Percentiles rank a stretch among this genome's conserved stretches.
Conservation (phyloP, 1,139 yeast species). For the Scheffersomyces insectosa region DNA sequence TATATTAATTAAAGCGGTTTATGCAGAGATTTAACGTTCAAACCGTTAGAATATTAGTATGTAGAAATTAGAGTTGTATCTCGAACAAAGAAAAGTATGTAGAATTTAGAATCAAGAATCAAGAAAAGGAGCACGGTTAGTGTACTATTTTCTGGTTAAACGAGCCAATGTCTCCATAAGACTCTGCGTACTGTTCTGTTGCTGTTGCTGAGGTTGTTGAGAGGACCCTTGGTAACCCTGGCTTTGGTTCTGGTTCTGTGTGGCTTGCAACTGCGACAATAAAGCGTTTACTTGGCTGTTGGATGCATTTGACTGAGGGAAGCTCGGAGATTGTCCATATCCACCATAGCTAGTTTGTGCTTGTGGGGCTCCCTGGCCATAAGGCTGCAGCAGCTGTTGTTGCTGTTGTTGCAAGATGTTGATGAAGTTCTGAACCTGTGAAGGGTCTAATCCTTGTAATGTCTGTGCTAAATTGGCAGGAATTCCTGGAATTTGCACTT, state of each 20-base stretch:
- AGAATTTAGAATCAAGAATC: too few species aligned
- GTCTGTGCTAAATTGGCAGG: slow-evolving; percentile 13
- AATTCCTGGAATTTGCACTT: background rate
- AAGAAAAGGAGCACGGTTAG: background rate
- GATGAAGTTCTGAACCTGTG: slow-evolving; percentile 19
- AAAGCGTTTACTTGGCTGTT: slow-evolving; percentile 28
- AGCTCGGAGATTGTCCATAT: slow-evolving; percentile 7
- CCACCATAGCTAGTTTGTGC: slow-evolving; percentile 3
- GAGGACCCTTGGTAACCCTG: slow-evolving; percentile 3
- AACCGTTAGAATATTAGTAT: too few species aligned
- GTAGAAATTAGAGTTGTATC: too few species aligned
- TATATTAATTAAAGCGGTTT: too few species aligned
- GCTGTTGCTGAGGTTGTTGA: slow-evolving; percentile 12
- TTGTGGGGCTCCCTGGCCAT: slow-evolving; percentile 9
- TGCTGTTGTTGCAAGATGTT: slow-evolving; percentile 16
- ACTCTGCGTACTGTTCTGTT: slow-evolving; percentile 15
- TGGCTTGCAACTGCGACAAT: slow-evolving; percentile 28
- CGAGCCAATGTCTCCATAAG: slow-evolving; percentile 43
- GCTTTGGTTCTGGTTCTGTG: slow-evolving; percentile 1
- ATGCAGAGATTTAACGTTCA: too few species aligned
- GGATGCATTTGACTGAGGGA: slow-evolving; percentile 12
- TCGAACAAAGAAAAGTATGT: too few species aligned
- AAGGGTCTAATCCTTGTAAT: slow-evolving; percentile 21
- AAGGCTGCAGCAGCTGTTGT: slow-evolving; percentile 7
- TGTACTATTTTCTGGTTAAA: slow-evolving; percentile 18